phyloP scores from a whole-genome alignment of 306 rosid species.

The Sindora glabra region DNA sequence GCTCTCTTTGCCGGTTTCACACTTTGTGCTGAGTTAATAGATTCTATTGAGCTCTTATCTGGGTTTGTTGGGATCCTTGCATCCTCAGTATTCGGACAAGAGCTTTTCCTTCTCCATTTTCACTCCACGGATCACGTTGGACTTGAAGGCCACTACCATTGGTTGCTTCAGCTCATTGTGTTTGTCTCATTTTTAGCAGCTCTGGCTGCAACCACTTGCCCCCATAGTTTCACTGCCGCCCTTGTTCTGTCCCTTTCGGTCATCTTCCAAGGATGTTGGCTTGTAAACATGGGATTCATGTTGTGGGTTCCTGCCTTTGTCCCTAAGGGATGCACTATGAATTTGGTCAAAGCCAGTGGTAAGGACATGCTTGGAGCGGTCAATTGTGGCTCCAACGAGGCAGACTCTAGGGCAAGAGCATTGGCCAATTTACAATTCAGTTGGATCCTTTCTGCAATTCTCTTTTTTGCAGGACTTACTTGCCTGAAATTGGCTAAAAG shows the following conservation, averaged over 20 bases:
- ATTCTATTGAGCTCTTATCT: slow-evolving; percentile 44
- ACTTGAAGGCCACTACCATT: slow-evolving; percentile 89
- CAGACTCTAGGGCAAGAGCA: slow-evolving; percentile 68
- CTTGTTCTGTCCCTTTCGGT: slow-evolving; percentile 67
- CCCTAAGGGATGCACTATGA: slow-evolving; percentile 60
- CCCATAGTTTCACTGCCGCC: slow-evolving; percentile 58
- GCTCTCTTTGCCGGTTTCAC: slow-evolving; percentile 66
- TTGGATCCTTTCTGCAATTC: slow-evolving; percentile 66
- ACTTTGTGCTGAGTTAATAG: slow-evolving; percentile 52
- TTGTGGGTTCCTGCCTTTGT: slow-evolving; percentile 60
- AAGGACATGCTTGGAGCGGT: slow-evolving; percentile 54
- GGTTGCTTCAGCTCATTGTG: slow-evolving; percentile 76
- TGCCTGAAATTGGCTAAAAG: slow-evolving; percentile 50
- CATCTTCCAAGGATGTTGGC: slow-evolving; percentile 88
- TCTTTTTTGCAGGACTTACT: slow-evolving; percentile 42
- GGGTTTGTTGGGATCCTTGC: slow-evolving; percentile 58
- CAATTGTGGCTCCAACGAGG: slow-evolving; percentile 46
- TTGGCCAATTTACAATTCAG: slow-evolving; percentile 87
- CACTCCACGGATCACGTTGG: slow-evolving; percentile 92
- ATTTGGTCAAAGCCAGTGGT: slow-evolving; percentile 11
- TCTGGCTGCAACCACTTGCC: slow-evolving; percentile 52
- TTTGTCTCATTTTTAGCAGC: slow-evolving; percentile 46
- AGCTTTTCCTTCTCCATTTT: slow-evolving; percentile 76
- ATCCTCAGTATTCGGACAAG: slow-evolving; percentile 75
- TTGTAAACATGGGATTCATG: slow-evolving; percentile 75